Evolutionary conservation across 139 green algal genomes (phyloP).

Genomic region (Tetradesmus obliquus): DNA sequence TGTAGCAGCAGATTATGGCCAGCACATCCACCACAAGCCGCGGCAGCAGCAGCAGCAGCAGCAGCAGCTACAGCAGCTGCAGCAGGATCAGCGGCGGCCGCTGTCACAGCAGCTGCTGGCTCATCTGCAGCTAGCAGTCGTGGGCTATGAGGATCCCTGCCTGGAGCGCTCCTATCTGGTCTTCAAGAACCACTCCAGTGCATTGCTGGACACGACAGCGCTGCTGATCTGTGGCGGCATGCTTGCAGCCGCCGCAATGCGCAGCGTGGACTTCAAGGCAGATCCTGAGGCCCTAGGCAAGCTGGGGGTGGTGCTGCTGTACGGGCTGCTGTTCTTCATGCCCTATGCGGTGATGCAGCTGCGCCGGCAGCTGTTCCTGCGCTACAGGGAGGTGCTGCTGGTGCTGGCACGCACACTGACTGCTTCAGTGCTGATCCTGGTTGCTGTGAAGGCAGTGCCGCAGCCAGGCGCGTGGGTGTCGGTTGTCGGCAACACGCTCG

Average conservation of each 20-base stretch:
- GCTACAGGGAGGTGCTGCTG: conserved; percentile 9
- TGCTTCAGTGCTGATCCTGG: not conserved
- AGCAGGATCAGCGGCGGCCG: not conserved
- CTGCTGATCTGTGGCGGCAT: conserved; percentile 10
- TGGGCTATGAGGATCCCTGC: not conserved
- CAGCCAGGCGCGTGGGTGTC: not conserved
- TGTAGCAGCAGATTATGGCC: not conserved
- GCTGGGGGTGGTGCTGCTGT: not conserved
- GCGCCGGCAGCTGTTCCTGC: conserved; percentile 15
- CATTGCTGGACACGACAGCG: conserved; percentile 7
- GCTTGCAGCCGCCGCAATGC: not conserved
- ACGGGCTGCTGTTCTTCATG: conserved; percentile 6
- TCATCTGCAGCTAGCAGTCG: not conserved
- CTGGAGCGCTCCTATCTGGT: conserved; percentile 15
- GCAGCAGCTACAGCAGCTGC: not conserved
- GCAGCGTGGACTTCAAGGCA: not conserved
- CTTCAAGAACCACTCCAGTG: conserved; percentile 33
- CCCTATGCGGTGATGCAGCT: conserved; percentile 18
- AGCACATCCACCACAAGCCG: not conserved
- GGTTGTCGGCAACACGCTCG: not conserved
- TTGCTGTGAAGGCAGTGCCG: not conserved
- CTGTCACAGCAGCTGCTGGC: not conserved
- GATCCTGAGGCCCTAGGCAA: not conserved
- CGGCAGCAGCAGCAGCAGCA: not conserved
- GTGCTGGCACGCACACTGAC: not conserved